Evolutionary conservation across 768 basidiomycete genomes (phyloP).

Genomic region (Xerocomellus dryophilus): DNA sequence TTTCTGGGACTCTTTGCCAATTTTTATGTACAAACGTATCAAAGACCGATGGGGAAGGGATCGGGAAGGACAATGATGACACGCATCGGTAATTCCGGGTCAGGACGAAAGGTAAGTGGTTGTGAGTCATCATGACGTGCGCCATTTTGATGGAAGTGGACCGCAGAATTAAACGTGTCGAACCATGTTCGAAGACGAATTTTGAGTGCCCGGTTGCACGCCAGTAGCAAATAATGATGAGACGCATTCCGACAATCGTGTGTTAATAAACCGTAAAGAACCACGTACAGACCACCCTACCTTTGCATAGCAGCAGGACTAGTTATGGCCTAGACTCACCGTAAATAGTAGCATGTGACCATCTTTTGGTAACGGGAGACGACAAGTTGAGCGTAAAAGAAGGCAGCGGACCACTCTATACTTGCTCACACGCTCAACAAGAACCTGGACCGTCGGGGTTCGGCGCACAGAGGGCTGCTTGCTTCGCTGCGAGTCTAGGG

Average conservation of each 20-base stretch:
- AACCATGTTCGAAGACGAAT: neutral
- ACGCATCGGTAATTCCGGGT: neutral
- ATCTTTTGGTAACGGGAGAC: neutral
- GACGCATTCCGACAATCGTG: too few relatives aligned
- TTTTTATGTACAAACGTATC: conserved; percentile 27
- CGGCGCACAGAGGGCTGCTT: neutral
- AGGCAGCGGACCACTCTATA: neutral
- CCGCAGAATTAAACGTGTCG: neutral
- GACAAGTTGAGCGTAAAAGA: neutral
- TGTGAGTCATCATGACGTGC: neutral
- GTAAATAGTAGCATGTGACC: neutral
- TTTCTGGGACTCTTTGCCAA: conserved; percentile 26
- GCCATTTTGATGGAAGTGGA: neutral
- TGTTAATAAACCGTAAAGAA: too few relatives aligned
- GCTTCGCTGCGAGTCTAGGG: too few relatives aligned
- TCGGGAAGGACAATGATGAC: neutral
- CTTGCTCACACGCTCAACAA: neutral
- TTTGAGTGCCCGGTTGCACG: neutral
- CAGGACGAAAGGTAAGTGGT: conserved; percentile 1
- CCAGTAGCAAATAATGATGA: neutral
- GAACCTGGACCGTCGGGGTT: neutral
- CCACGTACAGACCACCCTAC: too few relatives aligned
- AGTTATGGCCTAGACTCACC: neutral
- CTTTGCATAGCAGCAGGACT: too few relatives aligned
- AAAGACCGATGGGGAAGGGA: neutral